These are phyloP conservation scores for Naganishia antarctica DNA, from an alignment of 768 basidiomycete species.

Conservation along the genomic window DNA sequence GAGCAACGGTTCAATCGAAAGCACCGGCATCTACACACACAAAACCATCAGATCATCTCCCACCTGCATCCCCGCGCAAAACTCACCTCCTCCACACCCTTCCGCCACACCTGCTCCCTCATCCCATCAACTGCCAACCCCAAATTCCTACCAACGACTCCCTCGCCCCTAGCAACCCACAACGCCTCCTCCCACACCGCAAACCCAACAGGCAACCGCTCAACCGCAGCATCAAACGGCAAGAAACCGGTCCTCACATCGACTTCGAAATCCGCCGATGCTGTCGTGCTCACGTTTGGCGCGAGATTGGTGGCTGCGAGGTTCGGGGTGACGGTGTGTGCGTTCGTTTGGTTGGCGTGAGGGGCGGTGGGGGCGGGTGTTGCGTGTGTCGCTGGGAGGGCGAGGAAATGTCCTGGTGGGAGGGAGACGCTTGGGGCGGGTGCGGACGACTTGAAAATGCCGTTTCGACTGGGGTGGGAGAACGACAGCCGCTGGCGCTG, in stretches of 20 bases:
- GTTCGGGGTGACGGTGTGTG: conserved; percentile 6
- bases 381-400: conserved; percentile 7
- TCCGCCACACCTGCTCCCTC: conserved; percentile 66
- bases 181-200: conserved; percentile 64
- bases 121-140: conserved; percentile 36
- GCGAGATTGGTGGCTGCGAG: conserved; percentile 13
- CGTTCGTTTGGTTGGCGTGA: neutral
- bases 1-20: conserved; percentile 58
- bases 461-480: conserved; percentile 16
- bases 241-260: conserved; percentile 87
- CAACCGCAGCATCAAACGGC: conserved; percentile 68
- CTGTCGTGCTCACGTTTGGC: conserved; percentile 54
- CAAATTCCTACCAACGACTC: conserved; percentile 47
- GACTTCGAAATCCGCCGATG: conserved; percentile 85
- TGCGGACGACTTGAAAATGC: neutral
- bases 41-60: neutral
- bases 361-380: neutral
- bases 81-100: conserved; percentile 53
- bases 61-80: neutral
- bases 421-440: neutral
- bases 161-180: conserved; percentile 55
- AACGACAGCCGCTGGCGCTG: conserved; percentile 18
- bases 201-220: conserved; percentile 61
- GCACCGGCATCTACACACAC: conserved; percentile 61
- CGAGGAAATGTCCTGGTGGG: conserved; percentile 16